Evolutionary conservation across 768 basidiomycete species (phyloP), one percentile per base, ranked within the genome.

Genomic region (Trametes elegans): DNA sequence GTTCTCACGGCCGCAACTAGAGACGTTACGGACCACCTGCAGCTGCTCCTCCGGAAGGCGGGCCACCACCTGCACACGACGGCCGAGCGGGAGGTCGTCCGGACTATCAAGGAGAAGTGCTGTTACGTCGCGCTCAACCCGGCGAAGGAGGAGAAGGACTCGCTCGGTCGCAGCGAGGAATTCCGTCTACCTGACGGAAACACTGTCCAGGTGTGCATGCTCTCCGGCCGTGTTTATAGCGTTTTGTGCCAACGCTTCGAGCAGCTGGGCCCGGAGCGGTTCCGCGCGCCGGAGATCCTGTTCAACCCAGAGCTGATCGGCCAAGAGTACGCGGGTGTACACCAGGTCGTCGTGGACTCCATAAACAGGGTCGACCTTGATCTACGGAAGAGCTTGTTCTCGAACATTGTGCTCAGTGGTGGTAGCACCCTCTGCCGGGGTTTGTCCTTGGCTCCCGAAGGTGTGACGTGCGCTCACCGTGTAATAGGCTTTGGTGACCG

Each of bases 221-320:
- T n/a, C n/a, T n/a, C 38, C 39, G 26, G 28, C 61, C 55, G n/a
- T 47, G 31, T 50, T 10, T 42, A 36, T 5, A 1, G 3, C 13
- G 6, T 11, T 5, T 8, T 3, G 14, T 13, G 1, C 57, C 26
- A 42, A 57, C 57, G 49, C 46, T 41, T 53, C 49, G 9, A 45
- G 35, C 66, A 98, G 96, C 85, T 99, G 59, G 94, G 94, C 49
- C 76, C 88, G 46, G 97, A 98, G 73, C 86, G 96, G 52, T 98
- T 96, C 79, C 84, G 93, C 62, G 97, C 97, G 10, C 94, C 97
- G 28, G 97, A 99, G 70, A 93, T 98, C 54, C 74, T 99, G 47
- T 99, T 99, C 77, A 96, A 97, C 68, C 97, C 97, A 26, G 95
- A 98, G 70, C 74, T 98, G 45, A 88, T 98, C 62, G 97, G 97